phyloP scores from a whole-genome alignment of 768 basidiomycete species.

The Xerocomellus chrysenteron region DNA sequence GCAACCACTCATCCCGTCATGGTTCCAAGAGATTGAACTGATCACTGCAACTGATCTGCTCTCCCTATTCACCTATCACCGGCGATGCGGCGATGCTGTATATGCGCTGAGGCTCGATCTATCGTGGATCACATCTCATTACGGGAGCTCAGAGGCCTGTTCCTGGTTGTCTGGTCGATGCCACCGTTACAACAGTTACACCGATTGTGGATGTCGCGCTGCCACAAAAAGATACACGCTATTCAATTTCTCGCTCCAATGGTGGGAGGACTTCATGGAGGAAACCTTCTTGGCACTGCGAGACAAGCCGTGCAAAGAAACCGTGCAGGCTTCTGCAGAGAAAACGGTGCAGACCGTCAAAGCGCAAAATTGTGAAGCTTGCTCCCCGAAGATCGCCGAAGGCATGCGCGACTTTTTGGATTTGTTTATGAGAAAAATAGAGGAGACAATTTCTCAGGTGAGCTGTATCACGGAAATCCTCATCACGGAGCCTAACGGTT shows the following conservation, averaged over 20 bases:
- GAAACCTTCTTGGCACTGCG: not conserved
- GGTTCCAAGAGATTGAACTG: constrained; percentile 25
- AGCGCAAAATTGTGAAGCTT: not conserved
- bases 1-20: constrained; percentile 20
- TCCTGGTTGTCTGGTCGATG: not conserved
- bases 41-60: constrained; percentile 21
- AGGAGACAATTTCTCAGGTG: constrained; percentile 5
- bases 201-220: not conserved
- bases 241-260: not conserved
- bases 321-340: not conserved
- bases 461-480: too few species aligned
- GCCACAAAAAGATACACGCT: not conserved
- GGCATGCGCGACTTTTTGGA: constrained; percentile 15
- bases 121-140: constrained; percentile 13
- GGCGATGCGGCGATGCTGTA: constrained; percentile 13
- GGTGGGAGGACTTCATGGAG: constrained; percentile 22
- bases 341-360: not conserved
- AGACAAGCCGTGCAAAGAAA: not conserved
- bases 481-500: not conserved
- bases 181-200: not conserved
- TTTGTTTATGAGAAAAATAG: constrained; percentile 9
- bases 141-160: not conserved
- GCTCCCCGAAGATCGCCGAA: not conserved
- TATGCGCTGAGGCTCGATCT: constrained; percentile 1
- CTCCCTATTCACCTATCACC: constrained; percentile 21